These are phyloP conservation scores for Volvox carteri DNA, from an alignment of 163 green algal species.

Conservation along the genomic window DNA sequence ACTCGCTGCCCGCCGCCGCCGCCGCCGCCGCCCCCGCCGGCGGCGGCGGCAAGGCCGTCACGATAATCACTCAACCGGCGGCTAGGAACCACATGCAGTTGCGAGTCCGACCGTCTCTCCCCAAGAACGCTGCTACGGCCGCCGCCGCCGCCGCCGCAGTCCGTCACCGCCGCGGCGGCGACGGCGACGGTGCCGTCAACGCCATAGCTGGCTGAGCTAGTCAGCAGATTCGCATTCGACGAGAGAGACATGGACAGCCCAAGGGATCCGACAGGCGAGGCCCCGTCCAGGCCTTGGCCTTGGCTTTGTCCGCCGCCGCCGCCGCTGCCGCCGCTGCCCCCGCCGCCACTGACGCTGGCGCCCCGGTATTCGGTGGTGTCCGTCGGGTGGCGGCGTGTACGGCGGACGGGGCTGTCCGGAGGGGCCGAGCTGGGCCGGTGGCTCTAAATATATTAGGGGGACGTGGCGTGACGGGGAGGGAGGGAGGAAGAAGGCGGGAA, in stretches of 20 bases:
- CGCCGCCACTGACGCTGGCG: not conserved
- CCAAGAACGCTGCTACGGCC: not conserved
- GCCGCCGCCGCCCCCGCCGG: not conserved
- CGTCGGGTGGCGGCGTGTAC: not conserved
- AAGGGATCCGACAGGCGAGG: too few species aligned
- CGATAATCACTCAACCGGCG: not conserved
- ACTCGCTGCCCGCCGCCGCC: not conserved
- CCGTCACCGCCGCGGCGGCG: not conserved
- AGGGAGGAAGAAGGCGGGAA: not conserved
- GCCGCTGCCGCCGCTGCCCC: not conserved
- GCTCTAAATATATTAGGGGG: not conserved
- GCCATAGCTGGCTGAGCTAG: too few species aligned
- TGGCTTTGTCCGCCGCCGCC: not conserved
- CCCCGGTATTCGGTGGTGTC: too few species aligned
- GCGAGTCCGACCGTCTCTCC: not conserved
- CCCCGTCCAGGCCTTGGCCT: too few species aligned
- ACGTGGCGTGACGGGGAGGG: not conserved
- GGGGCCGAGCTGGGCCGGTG: constrained; percentile 35
- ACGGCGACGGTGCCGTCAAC: not conserved
- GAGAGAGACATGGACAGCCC: too few species aligned
- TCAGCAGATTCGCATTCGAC: too few species aligned
- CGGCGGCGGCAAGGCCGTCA: not conserved
- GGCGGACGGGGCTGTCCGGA: constrained; percentile 36
- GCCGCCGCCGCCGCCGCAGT: not conserved
- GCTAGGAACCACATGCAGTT: not conserved